Evolutionary conservation across 202 grass and related monocot genomes (phyloP).

Genomic region (Bolboschoenoplectus hybrid): DNA sequence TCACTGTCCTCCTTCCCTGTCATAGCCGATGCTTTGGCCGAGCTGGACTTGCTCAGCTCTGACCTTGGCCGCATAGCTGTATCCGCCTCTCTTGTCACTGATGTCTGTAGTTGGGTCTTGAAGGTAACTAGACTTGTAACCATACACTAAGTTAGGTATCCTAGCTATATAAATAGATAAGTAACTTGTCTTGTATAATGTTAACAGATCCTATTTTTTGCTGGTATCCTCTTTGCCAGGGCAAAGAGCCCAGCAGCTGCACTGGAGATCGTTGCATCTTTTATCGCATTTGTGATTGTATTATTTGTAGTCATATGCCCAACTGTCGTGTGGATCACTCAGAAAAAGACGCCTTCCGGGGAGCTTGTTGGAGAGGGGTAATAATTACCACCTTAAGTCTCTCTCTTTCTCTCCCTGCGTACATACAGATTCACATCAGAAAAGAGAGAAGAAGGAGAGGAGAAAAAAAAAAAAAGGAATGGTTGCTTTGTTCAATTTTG

Average conservation of each 20-base stretch:
- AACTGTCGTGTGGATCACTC: constrained; percentile 43
- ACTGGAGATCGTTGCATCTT: constrained; percentile 47
- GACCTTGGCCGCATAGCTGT: constrained; percentile 79
- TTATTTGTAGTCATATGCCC: constrained; percentile 54
- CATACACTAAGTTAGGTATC: background rate
- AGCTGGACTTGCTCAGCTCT: constrained; percentile 81
- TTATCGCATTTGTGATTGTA: constrained; percentile 48
- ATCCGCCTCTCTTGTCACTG: constrained; percentile 63
- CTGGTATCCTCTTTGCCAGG: constrained; percentile 40
- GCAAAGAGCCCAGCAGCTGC: constrained; percentile 43
- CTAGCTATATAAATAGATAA: background rate
- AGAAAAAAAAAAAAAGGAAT: background rate
- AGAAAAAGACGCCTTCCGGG: constrained; percentile 52
- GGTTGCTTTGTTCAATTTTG: background rate
- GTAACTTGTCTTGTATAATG: constrained; percentile 9
- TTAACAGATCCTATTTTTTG: constrained; percentile 44
- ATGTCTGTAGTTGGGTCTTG: constrained; percentile 60
- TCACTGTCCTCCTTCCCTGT: constrained; percentile 77
- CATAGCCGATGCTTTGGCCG: constrained; percentile 56
- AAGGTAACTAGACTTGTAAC: constrained; percentile 18
- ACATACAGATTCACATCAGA: background rate
- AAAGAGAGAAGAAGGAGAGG: background rate
- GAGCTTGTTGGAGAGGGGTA: constrained; percentile 53
- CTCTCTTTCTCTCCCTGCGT: background rate
- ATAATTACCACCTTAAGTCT: background rate